These are phyloP conservation scores for Saussurea involucrata DNA, from an alignment of 129 eudicot species.

Conservation along the genomic window DNA sequence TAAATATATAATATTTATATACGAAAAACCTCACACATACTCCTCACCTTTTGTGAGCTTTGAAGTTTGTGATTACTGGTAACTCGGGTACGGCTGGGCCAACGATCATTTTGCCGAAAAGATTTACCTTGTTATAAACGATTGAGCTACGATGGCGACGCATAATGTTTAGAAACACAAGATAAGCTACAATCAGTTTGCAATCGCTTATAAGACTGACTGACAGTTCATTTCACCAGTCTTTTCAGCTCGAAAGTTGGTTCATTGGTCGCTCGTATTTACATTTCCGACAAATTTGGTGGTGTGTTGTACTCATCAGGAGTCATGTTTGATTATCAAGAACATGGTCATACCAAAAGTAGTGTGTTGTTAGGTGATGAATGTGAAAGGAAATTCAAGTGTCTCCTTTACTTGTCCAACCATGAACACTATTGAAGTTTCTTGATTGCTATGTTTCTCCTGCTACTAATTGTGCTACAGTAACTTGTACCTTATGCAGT, in stretches of 20 bases:
- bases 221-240: background rate
- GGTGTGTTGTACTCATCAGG: background rate
- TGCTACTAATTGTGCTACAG: background rate
- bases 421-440: background rate
- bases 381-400: constrained; percentile 3
- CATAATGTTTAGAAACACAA: background rate
- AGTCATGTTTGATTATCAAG: background rate
- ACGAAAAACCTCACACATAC: too few species aligned
- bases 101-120: too few species aligned
- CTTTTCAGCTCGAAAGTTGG: background rate
- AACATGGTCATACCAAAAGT: background rate
- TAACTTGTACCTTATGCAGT: background rate
- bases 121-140: too few species aligned
- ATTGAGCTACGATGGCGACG: background rate
- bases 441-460: constrained; percentile 14
- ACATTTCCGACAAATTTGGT: background rate
- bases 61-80: too few species aligned
- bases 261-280: background rate
- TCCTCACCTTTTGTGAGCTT: too few species aligned
- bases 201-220: background rate
- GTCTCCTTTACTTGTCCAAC: background rate
- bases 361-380: constrained; percentile 11
- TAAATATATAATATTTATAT: too few species aligned
- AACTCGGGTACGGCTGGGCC: too few species aligned
- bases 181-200: background rate